A percentile compares a stretch with the other conserved stretches of the same genome.
Conservation (phyloP, 2,329 filamentous ascomycete species). For the Talaromyces sp. region DNA sequence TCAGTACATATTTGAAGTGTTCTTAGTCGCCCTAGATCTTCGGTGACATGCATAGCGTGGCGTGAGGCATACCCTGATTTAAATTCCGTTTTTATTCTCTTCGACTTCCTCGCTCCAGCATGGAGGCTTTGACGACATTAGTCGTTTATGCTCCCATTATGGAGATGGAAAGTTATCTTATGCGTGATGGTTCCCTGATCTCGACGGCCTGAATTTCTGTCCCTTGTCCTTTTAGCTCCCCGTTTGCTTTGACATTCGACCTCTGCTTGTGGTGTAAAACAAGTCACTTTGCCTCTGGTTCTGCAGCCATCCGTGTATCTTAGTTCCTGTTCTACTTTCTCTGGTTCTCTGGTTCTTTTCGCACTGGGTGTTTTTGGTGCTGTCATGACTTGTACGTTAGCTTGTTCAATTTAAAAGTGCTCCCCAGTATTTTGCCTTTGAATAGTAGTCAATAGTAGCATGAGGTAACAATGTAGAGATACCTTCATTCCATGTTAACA, state of each 20-base stretch:
- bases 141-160: background rate
- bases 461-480: too few species aligned
- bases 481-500: too few species aligned
- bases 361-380: background rate
- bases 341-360: too few species aligned
- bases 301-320: background rate
- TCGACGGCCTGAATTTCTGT: conserved; percentile 6
- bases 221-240: background rate
- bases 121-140: conserved; percentile 11
- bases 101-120: conserved; percentile 13
- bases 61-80: conserved; percentile 44
- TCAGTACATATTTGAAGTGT: conserved; percentile 40
- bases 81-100: conserved; percentile 26
- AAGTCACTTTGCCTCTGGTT: background rate
- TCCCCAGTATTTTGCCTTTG: background rate
- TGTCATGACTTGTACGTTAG: conserved; percentile 28
- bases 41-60: conserved; percentile 46
- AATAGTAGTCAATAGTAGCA: too few species aligned
- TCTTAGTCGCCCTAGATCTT: conserved; percentile 28
- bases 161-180: conserved; percentile 51
- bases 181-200: conserved; percentile 14
- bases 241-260: background rate
- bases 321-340: background rate
- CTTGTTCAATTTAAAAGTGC: conserved; percentile 13
- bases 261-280: background rate